A percentile compares a stretch with the other conserved stretches of the same genome.
Conservation (phyloP, 1,284 basidiomycete species). For the Cutaneotrichosporon spelunceum region DNA sequence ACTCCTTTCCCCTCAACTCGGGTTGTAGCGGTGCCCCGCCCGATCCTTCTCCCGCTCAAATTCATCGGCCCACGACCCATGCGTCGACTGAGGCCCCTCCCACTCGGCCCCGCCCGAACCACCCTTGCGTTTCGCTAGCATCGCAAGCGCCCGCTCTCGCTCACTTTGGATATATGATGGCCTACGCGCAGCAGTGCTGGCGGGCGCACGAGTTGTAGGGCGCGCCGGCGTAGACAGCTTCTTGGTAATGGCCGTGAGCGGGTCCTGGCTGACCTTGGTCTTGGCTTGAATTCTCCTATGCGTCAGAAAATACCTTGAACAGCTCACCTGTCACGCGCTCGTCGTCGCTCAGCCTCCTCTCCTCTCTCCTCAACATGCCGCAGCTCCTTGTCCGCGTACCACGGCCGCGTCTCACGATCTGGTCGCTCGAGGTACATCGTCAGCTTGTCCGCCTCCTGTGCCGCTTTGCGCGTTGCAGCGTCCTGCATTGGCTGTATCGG, state of each 20-base stretch:
- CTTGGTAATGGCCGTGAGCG: constrained; percentile 41
- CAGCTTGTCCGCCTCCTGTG: constrained; percentile 45
- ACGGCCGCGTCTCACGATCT: constrained; percentile 51
- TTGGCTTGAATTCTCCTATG: constrained; percentile 46
- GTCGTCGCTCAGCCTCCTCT: constrained; percentile 40
- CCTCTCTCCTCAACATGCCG: constrained; percentile 46
- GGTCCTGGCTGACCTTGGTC: constrained; percentile 43
- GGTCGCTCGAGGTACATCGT: constrained; percentile 52
- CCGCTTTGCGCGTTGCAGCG: constrained; percentile 39
- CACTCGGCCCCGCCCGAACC: constrained; percentile 14
- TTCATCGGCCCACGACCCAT: constrained; percentile 33
- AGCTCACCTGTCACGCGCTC: constrained; percentile 42
- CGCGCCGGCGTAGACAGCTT: constrained; percentile 14
- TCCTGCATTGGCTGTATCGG: constrained; percentile 19
- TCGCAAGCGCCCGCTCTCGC: constrained; percentile 45
- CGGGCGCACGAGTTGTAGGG: not conserved
- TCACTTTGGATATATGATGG: constrained; percentile 32
- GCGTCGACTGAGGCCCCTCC: constrained; percentile 30
- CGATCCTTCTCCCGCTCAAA: constrained; percentile 44
- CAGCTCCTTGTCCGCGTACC: constrained; percentile 50
- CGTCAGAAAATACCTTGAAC: constrained; percentile 9
- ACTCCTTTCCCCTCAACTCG: not conserved
- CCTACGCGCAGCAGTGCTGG: not conserved
- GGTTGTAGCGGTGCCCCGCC: constrained; percentile 34
- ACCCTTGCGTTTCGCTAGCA: constrained; percentile 39